Evolutionary conservation across 225 moss, liverwort and hornwort species (phyloP), one percentile per base, ranked within the genome.

Genomic region (Anthoceros angustus): DNA sequence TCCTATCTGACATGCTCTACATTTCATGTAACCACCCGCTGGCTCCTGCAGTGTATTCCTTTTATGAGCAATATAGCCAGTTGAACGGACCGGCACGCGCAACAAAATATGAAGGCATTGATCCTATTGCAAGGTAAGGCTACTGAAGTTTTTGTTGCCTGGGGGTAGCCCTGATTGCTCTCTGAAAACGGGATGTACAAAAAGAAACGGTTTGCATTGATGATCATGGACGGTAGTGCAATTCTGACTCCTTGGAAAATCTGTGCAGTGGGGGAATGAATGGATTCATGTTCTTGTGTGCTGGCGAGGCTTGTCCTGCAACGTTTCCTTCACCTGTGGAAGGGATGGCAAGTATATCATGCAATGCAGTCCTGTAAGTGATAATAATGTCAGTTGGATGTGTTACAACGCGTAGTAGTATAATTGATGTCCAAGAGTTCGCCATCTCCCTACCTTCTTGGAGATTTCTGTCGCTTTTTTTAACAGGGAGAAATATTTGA

Each of bases 301-400:
- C 92, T 62, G 98, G 98, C 40, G 98, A 98, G 70, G 89, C 89
- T 12, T 98, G 92, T 68, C 87, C 98, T 50, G 67, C 98, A 25
- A 89, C 87, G 77, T 98, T 87, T 70, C 78, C 84, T 25, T 98
- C 98, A 65, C 92, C 92, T 42, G 84, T 98, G 64, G 82, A 92
- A 55, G 83, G 84, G 67, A 76, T 84, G 89, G 64, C 87, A 50
- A 89, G 72, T 71, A 98, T 98, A 60, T 79, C 83, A 41, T 87
- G 74, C 75, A 98, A 98, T 69, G 92, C 92, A 92, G 87, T 83
- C 49, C 73, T 98, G 98, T 98, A 83, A 89, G 88, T 68, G 32
- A 32, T 4, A 1, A 68, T 62, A 42, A 26, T 24, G 23, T 14
- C 10, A 0, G n/a, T 25, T 68, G 0, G 12, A 50, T 42, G 3